Conservation (phyloP, 768 basidiomycete genomes). For the Panellus pusillus region DNA sequence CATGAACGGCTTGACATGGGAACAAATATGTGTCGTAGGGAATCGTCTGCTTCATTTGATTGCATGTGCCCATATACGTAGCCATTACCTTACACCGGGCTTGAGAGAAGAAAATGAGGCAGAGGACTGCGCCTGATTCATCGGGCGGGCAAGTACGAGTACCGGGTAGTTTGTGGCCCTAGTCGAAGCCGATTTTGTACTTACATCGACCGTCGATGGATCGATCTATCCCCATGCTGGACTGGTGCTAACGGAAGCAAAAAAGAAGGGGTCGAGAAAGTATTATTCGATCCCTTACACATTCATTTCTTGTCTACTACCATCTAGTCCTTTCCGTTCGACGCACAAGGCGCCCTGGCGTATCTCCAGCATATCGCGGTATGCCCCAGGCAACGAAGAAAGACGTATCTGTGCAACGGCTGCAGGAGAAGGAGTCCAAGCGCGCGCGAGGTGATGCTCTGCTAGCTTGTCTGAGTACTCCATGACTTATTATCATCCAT, state of each 20-base stretch:
- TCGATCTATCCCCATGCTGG: no score
- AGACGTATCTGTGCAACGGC: constrained; percentile 45
- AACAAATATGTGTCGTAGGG: no score
- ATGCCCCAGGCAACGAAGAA: constrained; percentile 56
- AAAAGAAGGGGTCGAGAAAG: background rate
- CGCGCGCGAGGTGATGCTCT: constrained; percentile 48
- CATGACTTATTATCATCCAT: background rate
- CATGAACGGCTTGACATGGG: no score
- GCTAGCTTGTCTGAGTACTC: background rate
- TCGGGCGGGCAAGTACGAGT: no score
- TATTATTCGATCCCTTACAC: background rate
- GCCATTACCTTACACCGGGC: no score
- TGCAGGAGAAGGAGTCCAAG: constrained; percentile 67
- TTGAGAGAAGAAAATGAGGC: no score
- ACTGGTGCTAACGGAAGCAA: constrained; percentile 2
- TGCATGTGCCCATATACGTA: no score
- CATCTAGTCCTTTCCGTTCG: background rate
- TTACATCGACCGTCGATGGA: no score
- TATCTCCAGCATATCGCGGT: constrained; percentile 1
- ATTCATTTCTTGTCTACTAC: background rate
- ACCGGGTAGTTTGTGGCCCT: no score
- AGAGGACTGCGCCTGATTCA: no score
- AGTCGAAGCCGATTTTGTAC: no score
- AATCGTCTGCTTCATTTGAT: no score
- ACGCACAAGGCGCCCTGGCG: background rate